phyloP scores from a whole-genome alignment of 495 filamentous ascomycete species.

The Podospora pseudopauciseta region DNA sequence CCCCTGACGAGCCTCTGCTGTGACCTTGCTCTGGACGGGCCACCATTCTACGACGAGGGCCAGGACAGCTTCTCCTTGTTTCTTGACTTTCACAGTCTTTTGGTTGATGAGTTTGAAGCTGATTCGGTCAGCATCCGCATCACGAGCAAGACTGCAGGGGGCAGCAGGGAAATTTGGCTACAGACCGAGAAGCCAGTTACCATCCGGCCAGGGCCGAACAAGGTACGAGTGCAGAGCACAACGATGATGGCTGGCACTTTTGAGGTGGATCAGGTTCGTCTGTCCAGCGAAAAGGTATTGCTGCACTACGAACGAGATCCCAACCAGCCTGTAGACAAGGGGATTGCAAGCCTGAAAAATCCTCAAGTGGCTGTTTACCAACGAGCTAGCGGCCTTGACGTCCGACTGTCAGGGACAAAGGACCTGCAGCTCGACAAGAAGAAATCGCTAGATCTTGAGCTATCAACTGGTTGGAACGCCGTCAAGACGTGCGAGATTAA shows the following conservation, averaged over 20 bases:
- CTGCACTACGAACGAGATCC: conserved; percentile 59
- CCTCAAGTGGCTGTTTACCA: conserved; percentile 47
- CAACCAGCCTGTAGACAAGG: conserved; percentile 41
- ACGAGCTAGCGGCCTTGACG: conserved; percentile 45
- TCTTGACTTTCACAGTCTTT: conserved; percentile 65
- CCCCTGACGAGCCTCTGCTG: conserved; percentile 72
- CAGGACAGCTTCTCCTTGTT: conserved; percentile 75
- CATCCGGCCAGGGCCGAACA: conserved; percentile 54
- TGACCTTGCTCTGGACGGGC: conserved; percentile 63
- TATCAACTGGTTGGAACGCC: conserved; percentile 74
- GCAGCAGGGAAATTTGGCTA: conserved; percentile 63
- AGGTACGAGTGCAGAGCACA: conserved; percentile 48
- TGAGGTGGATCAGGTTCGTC: conserved; percentile 65
- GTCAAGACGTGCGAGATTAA: conserved; percentile 65
- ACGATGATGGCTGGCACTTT: conserved; percentile 71
- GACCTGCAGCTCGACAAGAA: conserved; percentile 72
- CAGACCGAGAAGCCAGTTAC: conserved; percentile 41
- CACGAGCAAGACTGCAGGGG: conserved; percentile 43
- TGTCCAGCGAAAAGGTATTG: conserved; percentile 64
- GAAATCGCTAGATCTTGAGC: conserved; percentile 67
- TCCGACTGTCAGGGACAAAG: conserved; percentile 45
- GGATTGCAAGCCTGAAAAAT: conserved; percentile 38
- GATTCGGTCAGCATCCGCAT: conserved; percentile 65
- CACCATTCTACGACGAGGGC: conserved; percentile 63
- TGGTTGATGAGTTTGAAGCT: conserved; percentile 66